Percentiles rank a stretch among this genome's conserved stretches.
Evolutionary conservation across 345 rosid species (phyloP).

Genomic region (Syzygium jambos): DNA sequence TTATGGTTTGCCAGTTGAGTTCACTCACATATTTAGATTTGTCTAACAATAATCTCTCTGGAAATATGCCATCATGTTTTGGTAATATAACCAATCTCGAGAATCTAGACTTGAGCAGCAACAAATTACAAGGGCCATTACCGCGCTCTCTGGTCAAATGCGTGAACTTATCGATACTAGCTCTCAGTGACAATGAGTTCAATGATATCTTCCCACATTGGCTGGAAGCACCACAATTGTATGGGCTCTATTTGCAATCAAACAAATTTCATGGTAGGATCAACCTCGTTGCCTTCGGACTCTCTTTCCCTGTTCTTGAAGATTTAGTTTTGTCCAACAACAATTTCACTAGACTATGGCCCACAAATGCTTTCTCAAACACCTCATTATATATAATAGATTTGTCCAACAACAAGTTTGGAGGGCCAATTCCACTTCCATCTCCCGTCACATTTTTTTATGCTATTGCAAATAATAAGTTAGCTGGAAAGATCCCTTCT

Average conservation of each 20-base stretch:
- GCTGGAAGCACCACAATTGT: fast-evolving
- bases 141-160: background rate
- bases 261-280: background rate
- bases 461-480: background rate
- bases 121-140: background rate
- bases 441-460: background rate
- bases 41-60: background rate
- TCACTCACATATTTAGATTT: fast-evolving
- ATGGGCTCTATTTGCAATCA: background rate
- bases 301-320: background rate
- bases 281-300: background rate
- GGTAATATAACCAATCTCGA: background rate
- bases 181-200: fast-evolving
- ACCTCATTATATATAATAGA: background rate
- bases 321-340: background rate
- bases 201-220: background rate
- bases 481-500: background rate
- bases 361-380: background rate
- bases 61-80: background rate
- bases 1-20: background rate
- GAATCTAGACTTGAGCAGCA: background rate
- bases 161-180: background rate
- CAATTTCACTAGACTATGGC: background rate
- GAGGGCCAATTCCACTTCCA: background rate
- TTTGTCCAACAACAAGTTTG: background rate